Evolutionary conservation across 2,329 filamentous ascomycete species (phyloP).

Genomic region (Alternaria ethzedia): DNA sequence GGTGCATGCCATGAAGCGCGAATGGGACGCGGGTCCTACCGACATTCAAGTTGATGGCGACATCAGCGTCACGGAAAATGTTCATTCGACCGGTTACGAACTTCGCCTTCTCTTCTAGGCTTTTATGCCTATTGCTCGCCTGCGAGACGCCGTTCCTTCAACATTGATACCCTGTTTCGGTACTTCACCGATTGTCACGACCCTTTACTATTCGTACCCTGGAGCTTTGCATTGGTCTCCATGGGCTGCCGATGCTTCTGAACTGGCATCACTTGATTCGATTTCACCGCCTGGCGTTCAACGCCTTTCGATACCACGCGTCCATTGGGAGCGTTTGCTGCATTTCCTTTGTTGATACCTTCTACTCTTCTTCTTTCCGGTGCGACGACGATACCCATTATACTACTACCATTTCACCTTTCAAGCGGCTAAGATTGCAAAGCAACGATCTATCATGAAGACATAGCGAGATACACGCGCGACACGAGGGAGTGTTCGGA

Average conservation of each 20-base stretch:
- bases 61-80: slow-evolving; percentile 51
- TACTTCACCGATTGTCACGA: slow-evolving; percentile 38
- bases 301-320: slow-evolving; percentile 35
- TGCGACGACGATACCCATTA: slow-evolving; percentile 49
- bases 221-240: slow-evolving; percentile 17
- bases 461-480: slow-evolving; percentile 23
- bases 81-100: slow-evolving; percentile 56
- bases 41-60: slow-evolving; percentile 59
- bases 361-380: slow-evolving; percentile 29
- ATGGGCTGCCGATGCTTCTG: slow-evolving; percentile 21
- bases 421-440: slow-evolving; percentile 33
- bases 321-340: slow-evolving; percentile 25
- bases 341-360: slow-evolving; percentile 19
- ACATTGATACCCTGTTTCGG: slow-evolving; percentile 16
- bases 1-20: slow-evolving; percentile 56
- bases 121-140: slow-evolving; percentile 1
- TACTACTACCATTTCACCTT: slow-evolving; percentile 32
- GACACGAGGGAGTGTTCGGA: slow-evolving; percentile 17
- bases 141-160: slow-evolving; percentile 11
- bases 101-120: slow-evolving; percentile 56
- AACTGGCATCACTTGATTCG: slow-evolving; percentile 13
- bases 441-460: slow-evolving; percentile 29
- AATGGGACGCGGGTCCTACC: slow-evolving; percentile 58
- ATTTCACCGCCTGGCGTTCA: slow-evolving; percentile 28
- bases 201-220: slow-evolving; percentile 41